Conservation (phyloP, 1,284 basidiomycete species). For the Mycosarcoma mackinlayi region DNA sequence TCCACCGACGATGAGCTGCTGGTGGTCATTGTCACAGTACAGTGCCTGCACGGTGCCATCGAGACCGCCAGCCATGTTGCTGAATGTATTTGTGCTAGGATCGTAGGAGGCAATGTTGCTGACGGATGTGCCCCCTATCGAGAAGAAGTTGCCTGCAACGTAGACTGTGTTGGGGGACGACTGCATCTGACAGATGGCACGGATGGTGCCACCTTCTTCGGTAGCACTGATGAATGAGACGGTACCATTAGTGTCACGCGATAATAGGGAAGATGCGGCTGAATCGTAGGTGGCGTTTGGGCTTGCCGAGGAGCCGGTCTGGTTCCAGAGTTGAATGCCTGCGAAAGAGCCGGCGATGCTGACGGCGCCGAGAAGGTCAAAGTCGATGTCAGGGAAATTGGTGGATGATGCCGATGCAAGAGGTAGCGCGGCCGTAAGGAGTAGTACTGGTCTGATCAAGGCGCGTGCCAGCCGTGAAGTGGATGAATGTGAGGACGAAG, state of each 20-base stretch:
- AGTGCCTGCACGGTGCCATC: constrained; percentile 79
- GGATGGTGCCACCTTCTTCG: constrained; percentile 64
- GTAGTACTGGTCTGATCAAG: constrained; percentile 23
- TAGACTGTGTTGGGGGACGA: constrained; percentile 53
- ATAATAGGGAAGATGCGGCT: constrained; percentile 55
- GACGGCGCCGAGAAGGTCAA: constrained; percentile 59
- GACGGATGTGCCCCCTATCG: constrained; percentile 55
- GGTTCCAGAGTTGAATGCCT: constrained; percentile 56
- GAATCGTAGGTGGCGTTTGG: constrained; percentile 51
- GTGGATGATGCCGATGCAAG: constrained; percentile 30
- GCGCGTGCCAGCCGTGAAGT: constrained; percentile 18
- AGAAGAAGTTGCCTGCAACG: constrained; percentile 67
- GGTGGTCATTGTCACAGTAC: constrained; percentile 81
- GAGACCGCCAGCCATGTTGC: constrained; percentile 52
- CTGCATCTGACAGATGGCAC: constrained; percentile 64
- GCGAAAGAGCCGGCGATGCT: constrained; percentile 62
- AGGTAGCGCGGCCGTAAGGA: constrained; percentile 19
- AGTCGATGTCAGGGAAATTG: constrained; percentile 62
- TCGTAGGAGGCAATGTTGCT: constrained; percentile 62
- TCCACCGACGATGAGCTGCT: constrained; percentile 86
- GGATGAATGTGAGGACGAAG: not conserved
- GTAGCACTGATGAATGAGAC: constrained; percentile 63
- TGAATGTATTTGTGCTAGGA: constrained; percentile 32
- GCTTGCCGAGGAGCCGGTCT: constrained; percentile 43
- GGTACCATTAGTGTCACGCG: constrained; percentile 58